phyloP scores from a whole-genome alignment of 495 filamentous ascomycete species.

The Lasiosphaeria hispida region DNA sequence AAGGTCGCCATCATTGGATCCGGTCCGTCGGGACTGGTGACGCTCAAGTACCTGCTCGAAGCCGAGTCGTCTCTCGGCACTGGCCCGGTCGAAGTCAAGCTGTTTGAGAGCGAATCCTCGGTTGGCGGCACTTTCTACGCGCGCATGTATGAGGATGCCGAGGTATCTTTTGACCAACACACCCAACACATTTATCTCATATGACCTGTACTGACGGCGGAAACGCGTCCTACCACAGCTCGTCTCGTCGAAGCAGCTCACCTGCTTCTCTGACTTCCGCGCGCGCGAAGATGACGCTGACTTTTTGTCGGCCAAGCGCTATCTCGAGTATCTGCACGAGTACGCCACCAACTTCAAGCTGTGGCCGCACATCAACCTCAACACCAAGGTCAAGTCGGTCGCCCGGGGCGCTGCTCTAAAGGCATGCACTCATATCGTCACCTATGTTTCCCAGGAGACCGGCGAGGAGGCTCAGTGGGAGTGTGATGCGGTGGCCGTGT shows the following conservation, averaged over 20 bases:
- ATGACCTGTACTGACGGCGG: neutral
- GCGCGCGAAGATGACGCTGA: constrained; percentile 28
- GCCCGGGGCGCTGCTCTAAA: constrained; percentile 6
- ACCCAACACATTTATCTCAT: neutral
- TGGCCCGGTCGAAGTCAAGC: constrained; percentile 34
- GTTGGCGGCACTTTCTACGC: constrained; percentile 35
- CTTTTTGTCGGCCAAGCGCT: constrained; percentile 34
- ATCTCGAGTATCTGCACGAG: constrained; percentile 37
- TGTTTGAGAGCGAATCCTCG: constrained; percentile 22
- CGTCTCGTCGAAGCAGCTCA: constrained; percentile 42
- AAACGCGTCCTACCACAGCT: constrained; percentile 22
- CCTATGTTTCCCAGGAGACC: constrained; percentile 8
- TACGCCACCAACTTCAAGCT: constrained; percentile 42
- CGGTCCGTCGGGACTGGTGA: constrained; percentile 46
- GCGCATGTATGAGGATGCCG: constrained; percentile 36
- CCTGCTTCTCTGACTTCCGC: constrained; percentile 42
- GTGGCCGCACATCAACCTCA: constrained; percentile 38
- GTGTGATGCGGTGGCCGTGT: constrained; percentile 44
- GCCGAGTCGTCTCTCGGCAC: constrained; percentile 31
- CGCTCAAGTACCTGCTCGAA: constrained; percentile 42
- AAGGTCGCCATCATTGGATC: constrained; percentile 43
- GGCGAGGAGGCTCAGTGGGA: constrained; percentile 25
- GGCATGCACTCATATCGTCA: constrained; percentile 29
- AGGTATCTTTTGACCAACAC: constrained; percentile 20
- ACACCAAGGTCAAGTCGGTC: constrained; percentile 26